Evolutionary conservation across 176 grass and related monocot genomes (phyloP).

Genomic region (Neostapfia colusana): DNA sequence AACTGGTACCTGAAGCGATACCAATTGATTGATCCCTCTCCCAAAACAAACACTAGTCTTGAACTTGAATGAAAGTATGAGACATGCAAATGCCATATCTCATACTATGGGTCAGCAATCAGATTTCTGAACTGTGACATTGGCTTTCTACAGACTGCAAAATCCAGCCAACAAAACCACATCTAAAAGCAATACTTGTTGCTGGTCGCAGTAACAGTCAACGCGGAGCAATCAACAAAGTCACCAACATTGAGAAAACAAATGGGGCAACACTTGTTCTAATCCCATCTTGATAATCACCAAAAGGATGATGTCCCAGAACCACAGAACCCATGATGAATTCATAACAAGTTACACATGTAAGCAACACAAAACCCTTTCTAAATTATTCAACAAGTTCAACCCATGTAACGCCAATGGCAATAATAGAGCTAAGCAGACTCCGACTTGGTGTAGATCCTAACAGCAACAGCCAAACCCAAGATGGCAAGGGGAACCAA

Average conservation of each 20-base stretch:
- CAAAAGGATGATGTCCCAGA: not conserved
- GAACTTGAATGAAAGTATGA: no score
- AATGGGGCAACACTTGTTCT: not conserved
- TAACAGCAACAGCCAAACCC: constrained; percentile 71
- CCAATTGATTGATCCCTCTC: no score
- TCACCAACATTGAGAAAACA: not conserved
- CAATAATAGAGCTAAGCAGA: constrained; percentile 32
- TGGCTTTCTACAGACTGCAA: not conserved
- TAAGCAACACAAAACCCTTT: constrained; percentile 10
- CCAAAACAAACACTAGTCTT: no score
- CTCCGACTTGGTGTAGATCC: constrained; percentile 86
- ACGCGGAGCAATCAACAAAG: not conserved
- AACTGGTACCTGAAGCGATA: no score
- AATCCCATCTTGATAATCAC: not conserved
- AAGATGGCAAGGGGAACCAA: constrained; percentile 79
- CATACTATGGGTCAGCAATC: no score
- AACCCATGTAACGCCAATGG: not conserved
- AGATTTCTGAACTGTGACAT: no score
- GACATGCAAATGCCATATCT: no score
- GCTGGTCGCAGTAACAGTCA: not conserved
- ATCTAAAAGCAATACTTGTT: not conserved
- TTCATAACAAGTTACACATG: constrained; percentile 17
- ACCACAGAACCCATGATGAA: constrained; percentile 14
- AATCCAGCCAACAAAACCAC: not conserved
- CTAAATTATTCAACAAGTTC: constrained; percentile 38